Conservation (phyloP, 306 rosid species). For the Vigna trinervia region DNA sequence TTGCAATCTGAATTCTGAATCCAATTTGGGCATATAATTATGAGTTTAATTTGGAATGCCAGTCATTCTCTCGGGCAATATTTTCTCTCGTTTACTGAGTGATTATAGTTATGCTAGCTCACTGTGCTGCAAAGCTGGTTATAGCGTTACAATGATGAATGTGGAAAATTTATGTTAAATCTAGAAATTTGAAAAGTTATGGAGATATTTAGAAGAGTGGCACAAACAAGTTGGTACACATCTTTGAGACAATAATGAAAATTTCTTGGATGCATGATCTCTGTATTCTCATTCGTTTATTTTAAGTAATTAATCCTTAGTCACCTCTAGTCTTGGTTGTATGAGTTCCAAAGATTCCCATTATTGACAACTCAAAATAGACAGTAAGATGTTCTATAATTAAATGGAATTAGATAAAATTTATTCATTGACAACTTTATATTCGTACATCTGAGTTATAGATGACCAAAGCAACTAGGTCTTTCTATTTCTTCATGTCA, state of each 20-base stretch:
- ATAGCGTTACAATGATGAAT: constrained; percentile 8
- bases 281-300: neutral
- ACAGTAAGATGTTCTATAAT: constrained; percentile 11
- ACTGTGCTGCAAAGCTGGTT: constrained; percentile 10
- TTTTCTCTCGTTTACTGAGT: constrained; percentile 25
- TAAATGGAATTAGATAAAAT: constrained; percentile 1
- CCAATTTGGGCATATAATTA: constrained; percentile 31
- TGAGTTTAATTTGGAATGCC: constrained; percentile 18
- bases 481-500: constrained; percentile 23
- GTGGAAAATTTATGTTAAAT: constrained; percentile 7
- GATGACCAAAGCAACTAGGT: neutral
- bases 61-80: neutral
- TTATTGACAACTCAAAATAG: constrained; percentile 24
- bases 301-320: neutral
- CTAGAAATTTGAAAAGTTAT: constrained; percentile 5
- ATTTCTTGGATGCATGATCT: constrained; percentile 33
- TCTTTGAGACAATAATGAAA: constrained; percentile 7
- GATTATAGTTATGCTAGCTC: constrained; percentile 30
- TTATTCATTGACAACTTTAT: constrained; percentile 4
- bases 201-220: constrained; percentile 3
- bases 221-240: neutral
- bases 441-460: neutral
- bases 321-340: constrained; percentile 27
- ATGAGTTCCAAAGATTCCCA: neutral
- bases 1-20: constrained; percentile 30